Evolutionary conservation across 768 basidiomycete genomes (phyloP), one percentile per base, ranked within the genome.

Genomic region (Suillus variegatus): DNA sequence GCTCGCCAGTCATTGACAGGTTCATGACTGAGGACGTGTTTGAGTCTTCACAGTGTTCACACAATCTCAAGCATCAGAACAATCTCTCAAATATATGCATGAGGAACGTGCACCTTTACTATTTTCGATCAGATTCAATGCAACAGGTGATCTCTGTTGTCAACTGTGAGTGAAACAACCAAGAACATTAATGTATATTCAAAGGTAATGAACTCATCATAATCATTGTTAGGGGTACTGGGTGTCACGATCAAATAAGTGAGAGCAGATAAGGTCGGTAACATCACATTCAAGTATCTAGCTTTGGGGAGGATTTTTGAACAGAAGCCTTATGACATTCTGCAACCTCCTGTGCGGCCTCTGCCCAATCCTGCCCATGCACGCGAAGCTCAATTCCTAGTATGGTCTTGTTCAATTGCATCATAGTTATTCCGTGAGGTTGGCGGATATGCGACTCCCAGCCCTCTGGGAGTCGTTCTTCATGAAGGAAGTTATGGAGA

Each of bases 381-480:
- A 60, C 25, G 25, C 40, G 16, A 6, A 41, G 25, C 25, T 41
- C 57, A 28, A 60, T 40, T 60, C 6, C 7, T 22, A 43, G 18
- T 41, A 60, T 20, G 12, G 58, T 60, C 25, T 64, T 60, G 70
- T 93, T 90, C 79, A 92, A 89, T 7, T 73, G 72, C 6, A 75
- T 55, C 6, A 93, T 71, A 1, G 92, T 91, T 41, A 92, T 74
- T 0, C 92, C 91, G 61, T 80, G 75, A 1, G 77, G 84, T 55
- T 82, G 76, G 57, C 82, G 80, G 25, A 86, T 74, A 25, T 82
- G 78, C 0, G 91, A 82, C 71, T 92, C 90, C 90, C 91, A 94
- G 9, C 86, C 86, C 0, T 89, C 80, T 0, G 88, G 88, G 22
- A 94, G 71, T 5, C 90, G 85, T 67, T 94, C 92, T 35, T 94